Conservation (phyloP, 1,284 basidiomycete species). For the Heterobasidion occidentale region DNA sequence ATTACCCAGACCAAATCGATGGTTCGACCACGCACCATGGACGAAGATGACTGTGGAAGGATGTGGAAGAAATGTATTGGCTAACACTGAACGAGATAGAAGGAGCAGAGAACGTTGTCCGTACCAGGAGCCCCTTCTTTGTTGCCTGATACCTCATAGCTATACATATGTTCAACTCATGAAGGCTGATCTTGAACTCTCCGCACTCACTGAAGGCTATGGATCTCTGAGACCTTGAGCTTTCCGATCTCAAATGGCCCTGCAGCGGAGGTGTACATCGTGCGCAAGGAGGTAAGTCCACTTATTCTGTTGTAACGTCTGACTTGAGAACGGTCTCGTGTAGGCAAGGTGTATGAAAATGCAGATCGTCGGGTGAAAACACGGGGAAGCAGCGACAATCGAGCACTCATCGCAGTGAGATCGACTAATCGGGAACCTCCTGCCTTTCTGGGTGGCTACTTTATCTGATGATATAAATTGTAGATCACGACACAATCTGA, state of each 20-base stretch:
- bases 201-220: conserved; percentile 67
- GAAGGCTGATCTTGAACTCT: background rate
- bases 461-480: too few species aligned
- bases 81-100: background rate
- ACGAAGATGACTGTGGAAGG: conserved; percentile 64
- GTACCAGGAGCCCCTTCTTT: conserved; percentile 67
- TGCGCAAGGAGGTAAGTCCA: background rate
- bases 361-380: too few species aligned
- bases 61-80: conserved; percentile 17
- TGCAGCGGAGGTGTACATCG: background rate
- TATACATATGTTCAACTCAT: conserved; percentile 21
- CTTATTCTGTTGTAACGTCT: too few species aligned
- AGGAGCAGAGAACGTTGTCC: conserved; percentile 10
- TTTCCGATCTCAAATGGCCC: conserved; percentile 56
- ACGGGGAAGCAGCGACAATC: too few species aligned
- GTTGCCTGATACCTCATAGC: conserved; percentile 79
- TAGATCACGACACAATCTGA: too few species aligned
- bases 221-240: conserved; percentile 70
- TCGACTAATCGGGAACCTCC: too few species aligned
- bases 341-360: too few species aligned
- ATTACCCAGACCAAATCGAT: background rate
- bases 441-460: too few species aligned
- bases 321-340: too few species aligned
- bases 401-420: too few species aligned
- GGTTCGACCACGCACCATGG: conserved; percentile 42